Evolutionary conservation across 768 basidiomycete species (phyloP), one percentile per base, ranked within the genome.

Genomic region (Mycena sanguinolenta): DNA sequence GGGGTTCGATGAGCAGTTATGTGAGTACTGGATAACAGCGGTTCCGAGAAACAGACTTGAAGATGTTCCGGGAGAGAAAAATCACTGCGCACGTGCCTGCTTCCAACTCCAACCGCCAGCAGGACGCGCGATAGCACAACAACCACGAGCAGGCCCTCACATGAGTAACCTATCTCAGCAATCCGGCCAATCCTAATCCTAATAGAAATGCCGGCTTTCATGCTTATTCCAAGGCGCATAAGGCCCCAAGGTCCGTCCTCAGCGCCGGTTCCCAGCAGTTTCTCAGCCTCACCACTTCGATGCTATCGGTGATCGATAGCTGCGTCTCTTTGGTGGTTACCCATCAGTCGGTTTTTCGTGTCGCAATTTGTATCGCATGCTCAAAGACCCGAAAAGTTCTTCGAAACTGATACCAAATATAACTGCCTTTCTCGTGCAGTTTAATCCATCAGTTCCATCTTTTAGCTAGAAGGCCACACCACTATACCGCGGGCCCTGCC

Each of bases 351-450:
- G 32, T 34, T 10, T 34, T 10, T 34, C 4, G 6, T 34, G 32
- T 23, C 46, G 21, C 38, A 58, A 1, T 19, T 42, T 13, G 19
- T 16, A 65, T 44, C 64, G 32, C 64, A 42, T 66, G 65, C 58
- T 52, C 46, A 17, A 13, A 9, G 19, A 38, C 28, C 10, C 9
- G 10, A 32, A 49, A 44, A 44, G 34, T 6, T 46, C 55, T 64
- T 34, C 63, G 53, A 64, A 63, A 53, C 36, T 10, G 65, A 67
- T 67, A 67, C 38, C 65, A 67, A 67, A 67, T 60, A 67, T 67
- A 67, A 67, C 58, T 21, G 32, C 2, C 42, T 42, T 53, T 32
- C 23, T 32, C 25, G 50, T 14, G 32, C 32, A 5, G 39, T 25
- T 39, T 55, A 30, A 19, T 16, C 3, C 25, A 3, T 21, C 21